Evolutionary conservation across 495 filamentous ascomycete genomes (phyloP), one percentile per base, ranked within the genome.

Genomic region (Hyaloscypha hepaticicola): DNA sequence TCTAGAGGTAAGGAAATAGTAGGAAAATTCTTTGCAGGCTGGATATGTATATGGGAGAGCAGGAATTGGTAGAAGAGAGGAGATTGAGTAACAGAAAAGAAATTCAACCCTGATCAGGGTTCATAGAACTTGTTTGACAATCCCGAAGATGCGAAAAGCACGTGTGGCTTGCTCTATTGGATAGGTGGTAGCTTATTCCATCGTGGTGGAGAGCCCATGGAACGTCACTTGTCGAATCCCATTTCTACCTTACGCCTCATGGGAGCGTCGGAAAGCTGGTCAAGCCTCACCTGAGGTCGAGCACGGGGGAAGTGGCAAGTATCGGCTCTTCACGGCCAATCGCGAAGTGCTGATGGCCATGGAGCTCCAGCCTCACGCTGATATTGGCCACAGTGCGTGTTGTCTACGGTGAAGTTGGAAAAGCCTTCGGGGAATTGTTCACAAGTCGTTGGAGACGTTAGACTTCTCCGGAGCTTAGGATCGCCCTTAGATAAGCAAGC

Each of bases 181-280:
- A 48, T 41, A 29, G 26, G 26, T 48, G 22, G 50, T 61, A 58
- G 55, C 52, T 60, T n/a, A 57, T 63, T 45, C n/a, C 41, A 45
- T 56, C 41, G 19, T 45, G 27, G 31, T 12, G 58, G 58, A 48
- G 31, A 27, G 31, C 38, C 11, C 16, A 70, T 67, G 69, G 62
- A 70, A 70, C 69, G 69, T 70, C 69, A 70, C 69, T n/a, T 22
- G 63, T 58, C 60, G 28, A 21, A 52, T 65, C 68, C 68, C 61
- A 55, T 16, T 3, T 65, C 55, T 62, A 33, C 24, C 58, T 41
- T 16, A 19, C 28, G 52, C 34, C 33, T 58, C 16, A 55, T 55
- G 55, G 41, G 41, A 45, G 45, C 48, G 34, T n/a, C 11, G 24
- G 59, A 45, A 26, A 12, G 9, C 25, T 50, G 22, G 26, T 25